These are phyloP conservation scores for Diaporthe sp. DNA, from an alignment of 2,329 filamentous ascomycete genomes.

Conservation along the genomic window DNA sequence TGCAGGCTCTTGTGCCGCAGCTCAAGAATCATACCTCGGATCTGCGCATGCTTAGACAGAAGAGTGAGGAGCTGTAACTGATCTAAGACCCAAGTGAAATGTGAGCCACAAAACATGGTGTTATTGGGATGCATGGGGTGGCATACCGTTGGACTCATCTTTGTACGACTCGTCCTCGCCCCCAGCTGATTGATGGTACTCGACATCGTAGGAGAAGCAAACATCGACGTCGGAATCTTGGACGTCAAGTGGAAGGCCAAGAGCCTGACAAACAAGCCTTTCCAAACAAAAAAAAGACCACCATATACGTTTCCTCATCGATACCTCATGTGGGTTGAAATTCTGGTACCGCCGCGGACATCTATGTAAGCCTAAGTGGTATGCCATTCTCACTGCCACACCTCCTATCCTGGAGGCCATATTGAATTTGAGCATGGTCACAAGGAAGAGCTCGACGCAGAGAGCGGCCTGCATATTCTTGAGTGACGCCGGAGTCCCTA, in stretches of 20 bases:
- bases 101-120: not conserved
- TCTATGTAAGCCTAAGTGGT: conserved; percentile 68
- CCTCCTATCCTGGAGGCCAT: conserved; percentile 67
- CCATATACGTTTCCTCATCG: conserved; percentile 63
- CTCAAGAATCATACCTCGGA: conserved; percentile 38
- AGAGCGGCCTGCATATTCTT: conserved; percentile 61
- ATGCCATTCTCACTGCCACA: conserved; percentile 63
- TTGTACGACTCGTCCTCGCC: not conserved
- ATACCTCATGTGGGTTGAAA: conserved; percentile 57
- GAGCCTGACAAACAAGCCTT: conserved; percentile 64
- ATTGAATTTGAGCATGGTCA: conserved; percentile 66
- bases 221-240: conserved; percentile 69
- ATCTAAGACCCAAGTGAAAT: not conserved
- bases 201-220: conserved; percentile 48
- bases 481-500: conserved; percentile 59
- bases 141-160: conserved; percentile 1
- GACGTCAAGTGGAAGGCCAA: conserved; percentile 65
- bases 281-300: conserved; percentile 68
- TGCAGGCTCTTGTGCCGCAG: conserved; percentile 37
- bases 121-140: not conserved
- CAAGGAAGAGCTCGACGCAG: conserved; percentile 63
- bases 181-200: conserved; percentile 5
- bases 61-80: conserved; percentile 35
- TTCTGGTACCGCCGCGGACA: conserved; percentile 64
- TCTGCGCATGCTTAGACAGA: conserved; percentile 36